Evolutionary conservation across 2,329 filamentous ascomycete species (phyloP).

Genomic region (Fusarium sp.): DNA sequence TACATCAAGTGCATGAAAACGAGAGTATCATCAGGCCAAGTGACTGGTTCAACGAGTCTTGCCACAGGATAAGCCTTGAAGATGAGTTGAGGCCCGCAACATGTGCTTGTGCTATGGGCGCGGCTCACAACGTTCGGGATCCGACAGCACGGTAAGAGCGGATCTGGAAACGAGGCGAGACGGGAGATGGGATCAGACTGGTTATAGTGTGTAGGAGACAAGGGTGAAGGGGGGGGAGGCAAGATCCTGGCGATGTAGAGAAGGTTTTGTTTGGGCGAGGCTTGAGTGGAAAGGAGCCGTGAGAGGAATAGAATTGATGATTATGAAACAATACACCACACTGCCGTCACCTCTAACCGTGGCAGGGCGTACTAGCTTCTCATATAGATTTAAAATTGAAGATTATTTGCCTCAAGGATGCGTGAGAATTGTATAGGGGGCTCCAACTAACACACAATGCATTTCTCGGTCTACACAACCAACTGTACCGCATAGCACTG

Average conservation of each 20-base stretch:
- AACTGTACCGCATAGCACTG: not conserved
- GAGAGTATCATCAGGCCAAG: not conserved
- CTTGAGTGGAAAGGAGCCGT: not conserved
- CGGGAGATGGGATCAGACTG: not conserved
- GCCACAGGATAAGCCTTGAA: not conserved
- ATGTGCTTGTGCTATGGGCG: not conserved
- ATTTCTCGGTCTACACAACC: not conserved
- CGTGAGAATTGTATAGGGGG: not conserved
- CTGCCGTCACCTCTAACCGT: not conserved
- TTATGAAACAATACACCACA: not conserved
- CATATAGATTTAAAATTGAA: not conserved
- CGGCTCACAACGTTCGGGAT: constrained; percentile 13
- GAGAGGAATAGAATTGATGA: not conserved
- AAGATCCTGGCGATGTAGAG: not conserved
- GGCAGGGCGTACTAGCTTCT: constrained; percentile 4
- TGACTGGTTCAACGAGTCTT: not conserved
- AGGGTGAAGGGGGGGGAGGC: not conserved
- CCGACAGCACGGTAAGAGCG: constrained; percentile 20
- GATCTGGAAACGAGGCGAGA: constrained; percentile 13
- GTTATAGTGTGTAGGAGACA: not conserved
- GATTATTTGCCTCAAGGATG: not conserved
- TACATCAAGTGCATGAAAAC: not conserved
- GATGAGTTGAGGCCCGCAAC: constrained; percentile 7
- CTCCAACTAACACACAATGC: not conserved
- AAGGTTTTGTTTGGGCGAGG: not conserved